Evolutionary conservation across 805 yeast species (phyloP), one percentile per base, ranked within the genome.

Genomic region (Candida bentonensis): DNA sequence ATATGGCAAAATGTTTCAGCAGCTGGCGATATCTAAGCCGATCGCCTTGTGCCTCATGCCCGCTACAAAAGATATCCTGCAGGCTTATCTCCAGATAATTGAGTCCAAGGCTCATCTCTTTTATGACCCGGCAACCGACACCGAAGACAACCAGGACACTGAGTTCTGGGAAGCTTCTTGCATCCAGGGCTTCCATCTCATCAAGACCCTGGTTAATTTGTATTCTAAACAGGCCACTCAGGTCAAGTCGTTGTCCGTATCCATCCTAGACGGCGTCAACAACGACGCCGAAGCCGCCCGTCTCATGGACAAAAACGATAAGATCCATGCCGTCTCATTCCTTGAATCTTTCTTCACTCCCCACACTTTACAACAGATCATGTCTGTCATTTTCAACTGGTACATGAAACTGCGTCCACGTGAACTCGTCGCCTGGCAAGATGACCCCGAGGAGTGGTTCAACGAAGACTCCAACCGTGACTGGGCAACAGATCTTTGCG

Each of bases 361-460:
- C 7, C 67, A 69, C 1, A 65, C 79, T 13, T 63, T 84, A 20
- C 68, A 68, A 22, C 70, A 73, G 21, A 59, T 89, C 11, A 72
- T 84, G 11, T 82, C 81, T 47, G 62, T 82, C 39, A 65, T 88
- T 27, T 78, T 87, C 47, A 68, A 71, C 34, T 79, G 80, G 75
- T 88, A 85, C 60, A 67, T 92, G 49, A 73, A 80, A 45, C 61
- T 88, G 41, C 74, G 78, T 47, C 86, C 89, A 0, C 60, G 72
- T 1, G 96, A 88, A 57, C 60, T 89, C 41, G 94, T 83, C 52
- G 66, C 75, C 30, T 92, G 97, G 97, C 58, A 68, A 11, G 60
- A 72, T 15, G 95, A 87, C 47, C 96, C 97, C 0, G 97, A 87
- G 58, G 96, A 86, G 59, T 92, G 94, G 85, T 78, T 83, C 20